These are phyloP conservation scores for Darksidea phi DNA, from an alignment of 495 filamentous ascomycete genomes.

Conservation along the genomic window DNA sequence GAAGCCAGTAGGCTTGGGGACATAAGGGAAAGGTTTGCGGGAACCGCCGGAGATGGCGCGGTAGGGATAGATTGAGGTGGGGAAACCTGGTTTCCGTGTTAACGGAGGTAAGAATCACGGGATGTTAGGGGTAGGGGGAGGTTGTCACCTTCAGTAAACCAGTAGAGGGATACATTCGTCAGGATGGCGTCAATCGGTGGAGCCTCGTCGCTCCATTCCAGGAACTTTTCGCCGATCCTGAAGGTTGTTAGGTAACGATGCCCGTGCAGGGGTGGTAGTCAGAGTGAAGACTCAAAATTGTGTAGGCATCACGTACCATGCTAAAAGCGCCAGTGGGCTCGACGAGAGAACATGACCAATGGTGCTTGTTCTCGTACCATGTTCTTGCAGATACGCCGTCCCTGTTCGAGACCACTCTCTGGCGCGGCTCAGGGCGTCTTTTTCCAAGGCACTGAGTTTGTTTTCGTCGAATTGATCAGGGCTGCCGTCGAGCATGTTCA, in stretches of 20 bases:
- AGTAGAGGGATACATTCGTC: constrained; percentile 59
- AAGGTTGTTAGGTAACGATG: neutral
- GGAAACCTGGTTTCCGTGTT: constrained; percentile 49
- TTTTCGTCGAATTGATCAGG: neutral
- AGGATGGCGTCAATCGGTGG: constrained; percentile 57
- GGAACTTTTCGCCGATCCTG: constrained; percentile 67
- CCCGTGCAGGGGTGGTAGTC: neutral
- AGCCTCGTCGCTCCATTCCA: constrained; percentile 60
- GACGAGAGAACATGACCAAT: constrained; percentile 59
- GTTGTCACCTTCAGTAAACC: constrained; percentile 51
- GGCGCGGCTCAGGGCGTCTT: constrained; percentile 33
- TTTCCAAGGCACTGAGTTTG: constrained; percentile 19
- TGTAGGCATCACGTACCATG: constrained; percentile 53
- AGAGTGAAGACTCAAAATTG: constrained; percentile 7
- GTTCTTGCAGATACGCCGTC: constrained; percentile 55
- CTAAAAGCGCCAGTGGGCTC: constrained; percentile 61
- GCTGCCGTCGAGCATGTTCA: constrained; percentile 17
- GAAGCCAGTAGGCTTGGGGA: constrained; percentile 60
- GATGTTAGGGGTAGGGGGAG: neutral
- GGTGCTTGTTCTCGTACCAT: constrained; percentile 60
- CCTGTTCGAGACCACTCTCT: constrained; percentile 46
- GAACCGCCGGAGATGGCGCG: constrained; percentile 42
- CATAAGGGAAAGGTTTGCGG: constrained; percentile 37
- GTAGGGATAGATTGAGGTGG: constrained; percentile 59
- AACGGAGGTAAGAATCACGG: neutral